These are phyloP conservation scores for Coccinonectria pachysandricola DNA, from an alignment of 2,329 filamentous ascomycete species.

Conservation along the genomic window DNA sequence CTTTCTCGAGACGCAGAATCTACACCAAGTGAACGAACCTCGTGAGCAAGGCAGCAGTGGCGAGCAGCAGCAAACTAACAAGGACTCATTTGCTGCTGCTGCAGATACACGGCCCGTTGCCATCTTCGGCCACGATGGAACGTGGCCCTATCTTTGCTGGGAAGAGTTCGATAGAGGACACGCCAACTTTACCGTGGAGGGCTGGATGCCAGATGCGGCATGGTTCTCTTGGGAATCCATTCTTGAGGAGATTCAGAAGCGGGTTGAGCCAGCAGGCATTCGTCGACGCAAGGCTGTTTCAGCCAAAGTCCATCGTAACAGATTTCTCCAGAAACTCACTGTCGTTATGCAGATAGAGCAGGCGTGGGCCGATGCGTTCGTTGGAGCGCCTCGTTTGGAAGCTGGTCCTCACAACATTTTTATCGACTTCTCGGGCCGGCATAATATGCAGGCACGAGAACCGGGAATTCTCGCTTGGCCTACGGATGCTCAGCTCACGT, in stretches of 20 bases:
- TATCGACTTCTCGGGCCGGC: slow-evolving; percentile 15
- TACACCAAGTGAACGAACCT: too few species aligned
- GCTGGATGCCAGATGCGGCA: slow-evolving; percentile 32
- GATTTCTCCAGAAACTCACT: too few species aligned
- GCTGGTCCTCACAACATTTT: slow-evolving; percentile 25
- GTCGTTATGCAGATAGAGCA: slow-evolving; percentile 37
- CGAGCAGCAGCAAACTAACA: too few species aligned
- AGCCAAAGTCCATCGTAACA: too few species aligned
- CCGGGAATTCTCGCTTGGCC: slow-evolving; percentile 15
- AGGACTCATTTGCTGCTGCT: too few species aligned
- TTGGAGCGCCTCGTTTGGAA: slow-evolving; percentile 9
- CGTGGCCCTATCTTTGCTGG: slow-evolving; percentile 24
- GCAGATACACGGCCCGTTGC: too few species aligned
- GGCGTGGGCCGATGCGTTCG: slow-evolving; percentile 22
- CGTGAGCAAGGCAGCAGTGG: too few species aligned
- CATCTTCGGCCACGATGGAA: too few species aligned
- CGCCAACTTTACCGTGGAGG: slow-evolving; percentile 31
- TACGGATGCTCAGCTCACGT: slow-evolving; percentile 15
- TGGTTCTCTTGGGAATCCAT: slow-evolving; percentile 26
- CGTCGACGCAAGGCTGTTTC: too few species aligned
- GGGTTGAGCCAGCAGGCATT: too few species aligned
- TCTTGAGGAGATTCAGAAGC: slow-evolving; percentile 19
- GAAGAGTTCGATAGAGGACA: slow-evolving; percentile 27
- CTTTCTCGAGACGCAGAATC: too few species aligned
- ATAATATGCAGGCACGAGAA: slow-evolving; percentile 1